phyloP scores from a whole-genome alignment of 768 basidiomycete species.

The Hydnomerulius pinastri region DNA sequence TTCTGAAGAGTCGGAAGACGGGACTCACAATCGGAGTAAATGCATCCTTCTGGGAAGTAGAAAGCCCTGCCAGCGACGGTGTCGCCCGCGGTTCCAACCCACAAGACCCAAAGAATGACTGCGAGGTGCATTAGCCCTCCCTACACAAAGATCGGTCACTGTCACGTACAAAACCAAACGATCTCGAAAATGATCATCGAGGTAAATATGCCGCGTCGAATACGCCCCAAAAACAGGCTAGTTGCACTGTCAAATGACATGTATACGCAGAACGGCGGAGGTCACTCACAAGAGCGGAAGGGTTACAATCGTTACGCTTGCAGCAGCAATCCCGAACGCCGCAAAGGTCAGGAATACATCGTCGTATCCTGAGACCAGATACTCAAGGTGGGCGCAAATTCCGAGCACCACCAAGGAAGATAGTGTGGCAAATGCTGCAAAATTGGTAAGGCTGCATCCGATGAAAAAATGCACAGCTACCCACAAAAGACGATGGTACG shows the following conservation, averaged over 20 bases:
- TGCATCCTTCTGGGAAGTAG: conserved; percentile 21
- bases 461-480: not conserved
- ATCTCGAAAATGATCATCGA: conserved; percentile 27
- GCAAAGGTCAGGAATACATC: conserved; percentile 6
- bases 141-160: not conserved
- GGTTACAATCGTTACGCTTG: conserved; percentile 17
- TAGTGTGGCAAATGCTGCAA: conserved; percentile 16
- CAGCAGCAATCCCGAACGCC: conserved; percentile 16
- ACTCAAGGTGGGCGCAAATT: conserved; percentile 21
- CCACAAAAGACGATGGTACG: conserved; percentile 24
- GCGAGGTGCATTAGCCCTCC: not conserved
- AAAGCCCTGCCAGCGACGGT: conserved; percentile 6
- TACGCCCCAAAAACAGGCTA: conserved; percentile 19
- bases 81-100: conserved; percentile 18
- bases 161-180: conserved; percentile 28
- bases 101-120: conserved; percentile 26
- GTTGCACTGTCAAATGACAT: not conserved
- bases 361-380: conserved; percentile 7
- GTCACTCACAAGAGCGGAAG: conserved; percentile 27
- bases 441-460: not conserved
- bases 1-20: not conserved
- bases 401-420: conserved; percentile 21
- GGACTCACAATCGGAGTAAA: conserved; percentile 10
- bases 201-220: conserved; percentile 12
- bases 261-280: not conserved